Percentiles rank a stretch among this genome's conserved stretches.
Evolutionary conservation across 2,329 filamentous ascomycete species (phyloP).

Genomic region (Botrytis fabae): DNA sequence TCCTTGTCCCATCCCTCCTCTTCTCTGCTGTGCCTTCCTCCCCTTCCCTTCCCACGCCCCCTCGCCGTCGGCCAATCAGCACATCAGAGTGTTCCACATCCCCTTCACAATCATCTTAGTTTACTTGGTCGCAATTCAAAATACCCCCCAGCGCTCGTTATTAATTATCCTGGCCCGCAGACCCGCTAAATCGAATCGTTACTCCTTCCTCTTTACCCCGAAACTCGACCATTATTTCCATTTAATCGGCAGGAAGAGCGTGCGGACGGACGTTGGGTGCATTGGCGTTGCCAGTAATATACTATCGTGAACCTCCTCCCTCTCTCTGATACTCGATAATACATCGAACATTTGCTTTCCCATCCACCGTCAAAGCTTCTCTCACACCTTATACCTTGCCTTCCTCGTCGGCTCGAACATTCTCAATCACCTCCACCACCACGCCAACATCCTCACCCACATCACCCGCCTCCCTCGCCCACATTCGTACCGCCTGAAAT

Average conservation of each 20-base stretch:
- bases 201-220: not conserved
- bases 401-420: not conserved
- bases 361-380: not conserved
- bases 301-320: conserved; percentile 16
- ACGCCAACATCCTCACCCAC: not conserved
- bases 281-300: conserved; percentile 1
- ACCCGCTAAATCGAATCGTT: conserved; percentile 8
- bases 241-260: not conserved
- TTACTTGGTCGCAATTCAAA: not conserved
- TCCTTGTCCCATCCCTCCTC: not conserved
- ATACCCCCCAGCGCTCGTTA: not conserved
- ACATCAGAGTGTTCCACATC: not conserved
- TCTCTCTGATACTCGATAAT: not conserved
- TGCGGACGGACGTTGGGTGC: not conserved
- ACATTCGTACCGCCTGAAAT: not conserved
- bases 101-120: not conserved
- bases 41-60: not conserved
- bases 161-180: conserved; percentile 2
- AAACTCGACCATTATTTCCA: not conserved
- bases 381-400: not conserved
- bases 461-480: not conserved
- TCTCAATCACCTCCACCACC: not conserved
- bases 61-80: not conserved
- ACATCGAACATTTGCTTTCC: not conserved
- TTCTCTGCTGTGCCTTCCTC: not conserved